Evolutionary conservation across 441 rosid species (phyloP), one percentile per base, ranked within the genome.

Genomic region (Viola pubescens): DNA sequence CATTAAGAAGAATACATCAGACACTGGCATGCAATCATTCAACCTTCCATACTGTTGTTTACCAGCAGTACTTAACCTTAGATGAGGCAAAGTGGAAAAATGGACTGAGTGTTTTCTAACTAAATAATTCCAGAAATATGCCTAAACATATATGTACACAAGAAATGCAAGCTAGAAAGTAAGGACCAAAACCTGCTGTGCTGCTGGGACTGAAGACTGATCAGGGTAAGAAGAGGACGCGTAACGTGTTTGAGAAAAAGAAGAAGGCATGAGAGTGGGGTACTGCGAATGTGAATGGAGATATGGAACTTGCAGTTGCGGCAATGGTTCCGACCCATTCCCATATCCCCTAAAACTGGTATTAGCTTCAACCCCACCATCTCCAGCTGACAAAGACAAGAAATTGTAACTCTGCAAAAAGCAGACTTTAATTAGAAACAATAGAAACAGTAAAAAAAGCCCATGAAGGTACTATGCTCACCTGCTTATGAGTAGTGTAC

Each of bases 321-420:
- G 34, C 13, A n/a, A 19, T 50, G 70, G 59, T 61, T 70, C 80
- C 55, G 56, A 38, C 16, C 67, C 56, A 58, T 76, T 73, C 69
- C 55, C 73, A 40, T 11, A 47, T 70, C 70, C 70, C 53, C 48
- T 54, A 10, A 26, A 56, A 53, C 73, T 39, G 8, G 52, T 56
- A 11, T 63, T 65, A 54, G 65, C 60, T 56, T 80, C 79, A 40
- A 54, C 45, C 38, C 50, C 64, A 13, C 59, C 56, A 42, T 66
- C 66, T 57, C 82, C 86, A 63, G 74, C 37, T 7, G 86, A 74
- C 53, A 87, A 65, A 67, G 94, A 81, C 67, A 89, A 64, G 78
- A 91, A 91, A 69, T 87, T 73, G 60, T 73, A 84, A 70, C 73
- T 66, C 98, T 91, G 82, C 70, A 37, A 46, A 42, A 64, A 58